A percentile compares a stretch with the other conserved stretches of the same genome.
These are phyloP conservation scores for Plasmodium coatneyi DNA, from an alignment of 169 alveolate genomes.

Conservation along the genomic window DNA sequence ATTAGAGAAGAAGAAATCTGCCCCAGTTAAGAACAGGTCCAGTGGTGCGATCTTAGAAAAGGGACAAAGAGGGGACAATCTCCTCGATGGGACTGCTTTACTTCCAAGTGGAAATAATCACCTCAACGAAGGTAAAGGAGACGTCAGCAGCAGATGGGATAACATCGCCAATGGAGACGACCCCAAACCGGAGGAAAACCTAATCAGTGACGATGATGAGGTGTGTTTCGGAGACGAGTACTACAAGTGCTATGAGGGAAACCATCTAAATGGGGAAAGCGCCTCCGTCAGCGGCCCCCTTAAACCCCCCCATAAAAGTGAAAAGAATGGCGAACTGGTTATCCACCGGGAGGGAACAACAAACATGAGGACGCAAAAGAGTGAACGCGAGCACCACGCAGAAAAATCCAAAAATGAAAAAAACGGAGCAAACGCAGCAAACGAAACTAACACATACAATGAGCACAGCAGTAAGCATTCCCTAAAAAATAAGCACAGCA, in stretches of 20 bases:
- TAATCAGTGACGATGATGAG: conserved; percentile 7
- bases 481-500: conserved; percentile 7
- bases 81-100: neutral
- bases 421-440: neutral
- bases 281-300: neutral
- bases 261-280: neutral
- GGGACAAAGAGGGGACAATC: neutral
- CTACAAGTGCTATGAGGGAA: conserved; percentile 1
- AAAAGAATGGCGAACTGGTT: neutral
- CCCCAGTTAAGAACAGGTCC: neutral
- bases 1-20: conserved; percentile 5
- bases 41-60: neutral
- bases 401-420: neutral
- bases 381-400: neutral
- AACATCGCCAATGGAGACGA: neutral
- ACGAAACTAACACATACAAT: neutral
- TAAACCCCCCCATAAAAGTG: neutral
- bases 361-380: neutral
- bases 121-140: neutral
- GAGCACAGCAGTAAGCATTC: neutral
- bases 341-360: neutral
- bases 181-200: neutral
- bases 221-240: conserved; percentile 46
- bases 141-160: neutral
- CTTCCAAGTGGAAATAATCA: neutral